Evolutionary conservation across 2,329 filamentous ascomycete genomes (phyloP).

Genomic region (Scedosporium apiospermum): DNA sequence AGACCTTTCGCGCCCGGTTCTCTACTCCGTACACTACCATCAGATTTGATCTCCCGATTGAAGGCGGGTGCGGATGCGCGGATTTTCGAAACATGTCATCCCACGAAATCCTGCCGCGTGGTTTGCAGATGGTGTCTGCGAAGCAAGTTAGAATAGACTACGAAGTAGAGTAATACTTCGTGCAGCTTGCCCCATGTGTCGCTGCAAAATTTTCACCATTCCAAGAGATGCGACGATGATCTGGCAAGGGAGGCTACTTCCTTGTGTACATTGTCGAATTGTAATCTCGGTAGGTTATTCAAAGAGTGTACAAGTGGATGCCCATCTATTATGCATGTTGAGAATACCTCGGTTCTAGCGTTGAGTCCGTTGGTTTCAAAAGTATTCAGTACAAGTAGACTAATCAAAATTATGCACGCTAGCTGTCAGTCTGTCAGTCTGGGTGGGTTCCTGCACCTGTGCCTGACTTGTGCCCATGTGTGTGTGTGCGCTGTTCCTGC

Average conservation of each 20-base stretch:
- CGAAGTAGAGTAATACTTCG: too few species aligned
- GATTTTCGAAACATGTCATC: neutral
- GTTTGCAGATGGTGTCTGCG: neutral
- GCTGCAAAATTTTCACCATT: too few species aligned
- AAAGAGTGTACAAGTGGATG: neutral
- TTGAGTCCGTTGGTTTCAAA: too few species aligned
- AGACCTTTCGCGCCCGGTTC: neutral
- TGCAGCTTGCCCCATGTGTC: too few species aligned
- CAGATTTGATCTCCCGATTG: too few species aligned
- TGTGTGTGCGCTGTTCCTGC: neutral
- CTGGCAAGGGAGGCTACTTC: too few species aligned
- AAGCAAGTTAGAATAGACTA: neutral
- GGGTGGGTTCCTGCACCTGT: neutral
- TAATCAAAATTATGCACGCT: constrained; percentile 1
- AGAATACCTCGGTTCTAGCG: neutral
- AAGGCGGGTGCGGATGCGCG: neutral
- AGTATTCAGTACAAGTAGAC: neutral
- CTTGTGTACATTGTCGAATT: neutral
- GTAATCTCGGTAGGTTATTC: neutral
- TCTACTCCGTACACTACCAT: neutral
- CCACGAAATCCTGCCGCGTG: neutral
- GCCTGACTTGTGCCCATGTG: neutral
- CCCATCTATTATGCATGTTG: neutral
- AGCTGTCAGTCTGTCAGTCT: neutral
- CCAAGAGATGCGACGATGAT: too few species aligned